Evolutionary conservation across 2,329 filamentous ascomycete species (phyloP).

Genomic region (Didymella segeticola): DNA sequence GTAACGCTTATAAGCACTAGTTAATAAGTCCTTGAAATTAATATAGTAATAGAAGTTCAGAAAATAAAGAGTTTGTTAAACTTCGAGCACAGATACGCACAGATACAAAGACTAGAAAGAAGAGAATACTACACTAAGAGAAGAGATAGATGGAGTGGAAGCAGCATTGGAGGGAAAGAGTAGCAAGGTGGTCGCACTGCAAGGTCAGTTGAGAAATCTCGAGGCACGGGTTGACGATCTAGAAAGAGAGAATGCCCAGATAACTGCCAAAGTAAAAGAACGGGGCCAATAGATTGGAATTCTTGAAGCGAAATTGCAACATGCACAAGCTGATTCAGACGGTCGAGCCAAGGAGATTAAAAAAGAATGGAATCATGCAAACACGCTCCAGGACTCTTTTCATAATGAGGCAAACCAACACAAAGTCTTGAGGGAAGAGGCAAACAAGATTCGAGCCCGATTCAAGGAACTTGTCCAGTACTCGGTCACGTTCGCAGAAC

Average conservation of each 20-base stretch:
- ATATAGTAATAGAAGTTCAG: too few species aligned
- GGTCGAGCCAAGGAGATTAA: not conserved
- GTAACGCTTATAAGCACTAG: too few species aligned
- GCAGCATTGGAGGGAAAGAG: not conserved
- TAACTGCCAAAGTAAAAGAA: slow-evolving; percentile 1
- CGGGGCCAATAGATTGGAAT: not conserved
- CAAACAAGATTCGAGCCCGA: not conserved
- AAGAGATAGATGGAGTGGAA: not conserved
- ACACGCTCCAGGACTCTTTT: not conserved
- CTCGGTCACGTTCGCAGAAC: not conserved
- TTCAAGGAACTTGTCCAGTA: not conserved
- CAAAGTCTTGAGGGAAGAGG: not conserved
- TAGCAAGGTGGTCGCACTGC: not conserved
- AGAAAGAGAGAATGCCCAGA: not conserved
- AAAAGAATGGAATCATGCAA: not conserved
- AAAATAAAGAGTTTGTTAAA: too few species aligned
- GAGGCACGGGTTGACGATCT: not conserved
- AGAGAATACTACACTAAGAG: not conserved
- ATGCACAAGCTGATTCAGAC: not conserved
- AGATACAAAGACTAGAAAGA: slow-evolving; percentile 5
- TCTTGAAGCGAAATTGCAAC: not conserved
- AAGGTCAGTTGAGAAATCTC: not conserved
- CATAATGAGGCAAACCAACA: not conserved
- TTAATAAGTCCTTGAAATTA: too few species aligned
- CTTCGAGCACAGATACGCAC: too few species aligned